These are phyloP conservation scores for Dothideomycetes sp. DNA, from an alignment of 2,329 filamentous ascomycete genomes.

Conservation along the genomic window DNA sequence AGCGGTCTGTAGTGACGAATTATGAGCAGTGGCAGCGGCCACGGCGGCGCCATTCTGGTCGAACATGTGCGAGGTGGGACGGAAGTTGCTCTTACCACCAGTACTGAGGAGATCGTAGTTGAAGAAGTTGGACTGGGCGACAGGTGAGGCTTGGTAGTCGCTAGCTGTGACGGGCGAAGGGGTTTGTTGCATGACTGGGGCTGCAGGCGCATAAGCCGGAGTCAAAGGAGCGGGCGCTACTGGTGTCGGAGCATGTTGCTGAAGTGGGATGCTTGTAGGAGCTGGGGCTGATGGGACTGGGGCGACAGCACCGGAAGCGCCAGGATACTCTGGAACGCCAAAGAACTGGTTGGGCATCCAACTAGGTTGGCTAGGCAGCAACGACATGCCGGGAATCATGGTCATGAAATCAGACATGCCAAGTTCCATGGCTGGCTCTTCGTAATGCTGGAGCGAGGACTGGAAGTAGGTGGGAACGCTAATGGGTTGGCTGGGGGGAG, in stretches of 20 bases:
- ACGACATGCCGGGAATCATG: constrained; percentile 39
- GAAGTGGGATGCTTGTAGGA: constrained; percentile 6
- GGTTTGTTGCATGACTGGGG: not conserved
- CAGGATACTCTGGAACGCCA: not conserved
- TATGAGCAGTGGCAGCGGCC: constrained; percentile 19
- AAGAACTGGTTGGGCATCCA: constrained; percentile 12
- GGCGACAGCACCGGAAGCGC: not conserved
- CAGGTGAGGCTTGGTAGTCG: constrained; percentile 2
- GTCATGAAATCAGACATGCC: constrained; percentile 33
- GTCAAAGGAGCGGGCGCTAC: not conserved
- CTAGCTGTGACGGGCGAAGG: constrained; percentile 3
- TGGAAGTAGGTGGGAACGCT: constrained; percentile 26
- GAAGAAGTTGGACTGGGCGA: constrained; percentile 6
- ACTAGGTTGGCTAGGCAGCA: constrained; percentile 17
- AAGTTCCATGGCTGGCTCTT: constrained; percentile 22
- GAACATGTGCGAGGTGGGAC: constrained; percentile 9
- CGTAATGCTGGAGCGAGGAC: constrained; percentile 18
- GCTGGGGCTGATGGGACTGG: constrained; percentile 5
- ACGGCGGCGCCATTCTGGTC: constrained; percentile 30
- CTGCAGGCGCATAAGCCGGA: constrained; percentile 2
- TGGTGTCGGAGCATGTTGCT: constrained; percentile 7
- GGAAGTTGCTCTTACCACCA: constrained; percentile 6
- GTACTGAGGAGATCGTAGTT: constrained; percentile 27
- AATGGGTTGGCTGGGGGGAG: constrained; percentile 21
- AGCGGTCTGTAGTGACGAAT: constrained; percentile 37